A percentile compares a stretch with the other conserved stretches of the same genome.
phyloP scores from a whole-genome alignment of 371 early-diverging fungal species.

The Lichtheimia corymbifera region DNA sequence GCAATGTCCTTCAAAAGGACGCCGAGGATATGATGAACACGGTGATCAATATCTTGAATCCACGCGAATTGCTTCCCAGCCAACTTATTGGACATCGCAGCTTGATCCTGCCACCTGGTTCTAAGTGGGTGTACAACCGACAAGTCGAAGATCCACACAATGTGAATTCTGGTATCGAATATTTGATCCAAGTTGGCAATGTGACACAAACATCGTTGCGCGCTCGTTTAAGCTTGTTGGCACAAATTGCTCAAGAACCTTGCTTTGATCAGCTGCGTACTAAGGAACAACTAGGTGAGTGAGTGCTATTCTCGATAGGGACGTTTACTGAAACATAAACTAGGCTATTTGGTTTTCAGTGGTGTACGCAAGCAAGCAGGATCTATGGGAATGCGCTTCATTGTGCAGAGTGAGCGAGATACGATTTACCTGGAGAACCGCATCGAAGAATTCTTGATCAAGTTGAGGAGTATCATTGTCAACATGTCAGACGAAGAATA shows the following conservation, averaged over 20 bases:
- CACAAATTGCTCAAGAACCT: conserved; percentile 83
- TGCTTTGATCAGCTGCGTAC: conserved; percentile 93
- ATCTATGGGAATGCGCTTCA: conserved; percentile 69
- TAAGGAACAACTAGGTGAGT: conserved; percentile 78
- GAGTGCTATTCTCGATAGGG: background rate
- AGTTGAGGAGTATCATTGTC: conserved; percentile 51
- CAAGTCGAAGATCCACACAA: conserved; percentile 76
- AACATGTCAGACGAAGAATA: conserved; percentile 76
- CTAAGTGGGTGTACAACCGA: conserved; percentile 64
- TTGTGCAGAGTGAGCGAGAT: conserved; percentile 87
- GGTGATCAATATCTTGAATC: conserved; percentile 52
- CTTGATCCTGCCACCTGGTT: conserved; percentile 63
- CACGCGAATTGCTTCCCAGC: conserved; percentile 63
- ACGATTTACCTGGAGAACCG: conserved; percentile 84
- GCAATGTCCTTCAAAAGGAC: conserved; percentile 73
- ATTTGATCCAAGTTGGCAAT: conserved; percentile 69
- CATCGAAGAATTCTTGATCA: conserved; percentile 76
- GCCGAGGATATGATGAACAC: conserved; percentile 63
- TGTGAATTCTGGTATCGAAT: conserved; percentile 88
- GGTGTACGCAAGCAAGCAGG: conserved; percentile 68
- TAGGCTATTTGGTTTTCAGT: conserved; percentile 78
- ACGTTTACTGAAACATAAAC: background rate
- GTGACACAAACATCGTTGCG: conserved; percentile 58
- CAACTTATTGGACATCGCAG: conserved; percentile 64
- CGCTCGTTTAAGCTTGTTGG: conserved; percentile 68